Base-by-base conservation (phyloP, 2,329 filamentous ascomycete species). In the Verticillium longisporum region DNA sequence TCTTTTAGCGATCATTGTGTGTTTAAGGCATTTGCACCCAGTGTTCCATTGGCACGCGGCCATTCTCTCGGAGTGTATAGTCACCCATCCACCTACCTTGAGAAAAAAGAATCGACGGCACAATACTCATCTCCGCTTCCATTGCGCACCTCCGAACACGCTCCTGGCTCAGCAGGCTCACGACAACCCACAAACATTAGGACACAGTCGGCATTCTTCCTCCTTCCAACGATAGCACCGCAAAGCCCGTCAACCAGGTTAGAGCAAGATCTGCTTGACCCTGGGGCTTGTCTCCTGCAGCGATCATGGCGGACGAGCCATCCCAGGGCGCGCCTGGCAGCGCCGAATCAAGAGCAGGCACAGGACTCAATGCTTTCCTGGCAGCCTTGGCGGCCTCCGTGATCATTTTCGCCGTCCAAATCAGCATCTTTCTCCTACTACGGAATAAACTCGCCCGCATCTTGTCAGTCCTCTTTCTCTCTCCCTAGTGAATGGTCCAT, bases 391-490 rank as follows among this genome's bases (percentile, higher is more conserved):
- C 78, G 38, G 82, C 85, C 57, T 87, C 87, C 69, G 70, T 88
- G 56, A 74, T 84, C 18, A 74, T 90, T 60, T 91, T 90, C 63
- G 81, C 78, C 1, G 74, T 88, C 5, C 86, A 88, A 70, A 77
- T 92, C 38, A 69, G 88, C 11, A 69, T 89, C n/a, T 97, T 97
- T 72, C 72, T 92, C 6, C 68, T 95, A 1, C 77, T 97, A 53
- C 87, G 92, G 66, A 88, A 91, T 62, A 93, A 91, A 65, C 76
- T 96, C 38, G 87, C 87, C 2, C 83, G 92, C 64, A 96, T 97
- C 63, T 97, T 93, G 89, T 92, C 77, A 70, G 88, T 78, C 18
- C 10, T 18, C 32, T 13, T 5, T 59, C 15, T 62, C 64, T 33
- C n/a, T 41, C 38, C 32, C 13, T 18, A 11, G 41, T 53, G 13